These are phyloP conservation scores for Saccharomycopsis capsularis DNA, from an alignment of 805 yeast genomes.

Conservation along the genomic window DNA sequence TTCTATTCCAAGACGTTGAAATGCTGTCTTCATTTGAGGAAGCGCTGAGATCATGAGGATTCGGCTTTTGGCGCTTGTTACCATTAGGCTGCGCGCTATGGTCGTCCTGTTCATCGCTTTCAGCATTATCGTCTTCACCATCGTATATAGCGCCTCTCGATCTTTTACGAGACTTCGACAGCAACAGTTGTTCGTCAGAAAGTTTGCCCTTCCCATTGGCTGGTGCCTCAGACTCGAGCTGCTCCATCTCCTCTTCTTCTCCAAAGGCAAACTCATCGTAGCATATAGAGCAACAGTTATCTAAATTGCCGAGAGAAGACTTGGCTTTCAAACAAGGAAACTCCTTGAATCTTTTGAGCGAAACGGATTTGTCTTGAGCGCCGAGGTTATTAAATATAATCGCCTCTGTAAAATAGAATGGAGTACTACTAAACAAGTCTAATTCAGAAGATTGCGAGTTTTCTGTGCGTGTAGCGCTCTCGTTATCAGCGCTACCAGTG, in stretches of 20 bases:
- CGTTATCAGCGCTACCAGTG: not conserved
- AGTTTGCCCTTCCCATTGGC: not conserved
- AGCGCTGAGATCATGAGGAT: too few relatives aligned
- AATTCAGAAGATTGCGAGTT: not conserved
- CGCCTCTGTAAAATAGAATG: constrained; percentile 7
- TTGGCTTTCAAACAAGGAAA: not conserved
- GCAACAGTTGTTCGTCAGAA: too few relatives aligned
- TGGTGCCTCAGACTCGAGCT: not conserved
- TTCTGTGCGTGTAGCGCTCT: too few relatives aligned
- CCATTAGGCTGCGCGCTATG: not conserved
- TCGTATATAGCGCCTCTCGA: too few relatives aligned
- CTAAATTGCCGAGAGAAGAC: not conserved
- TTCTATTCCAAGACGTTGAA: too few relatives aligned
- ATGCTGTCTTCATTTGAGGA: too few relatives aligned
- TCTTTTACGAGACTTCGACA: not conserved
- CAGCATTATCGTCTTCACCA: too few relatives aligned
- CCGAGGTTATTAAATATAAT: constrained; percentile 3
- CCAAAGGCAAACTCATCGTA: constrained; percentile 15
- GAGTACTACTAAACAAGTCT: too few relatives aligned
- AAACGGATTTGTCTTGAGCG: not conserved
- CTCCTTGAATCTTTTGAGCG: constrained; percentile 11
- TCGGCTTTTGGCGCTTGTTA: not conserved
- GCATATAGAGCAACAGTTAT: constrained; percentile 16
- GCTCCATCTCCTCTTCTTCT: not conserved
- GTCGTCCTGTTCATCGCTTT: not conserved